Base-by-base conservation (phyloP, 768 basidiomycete species). In the Tricholoma flavovirens region DNA sequence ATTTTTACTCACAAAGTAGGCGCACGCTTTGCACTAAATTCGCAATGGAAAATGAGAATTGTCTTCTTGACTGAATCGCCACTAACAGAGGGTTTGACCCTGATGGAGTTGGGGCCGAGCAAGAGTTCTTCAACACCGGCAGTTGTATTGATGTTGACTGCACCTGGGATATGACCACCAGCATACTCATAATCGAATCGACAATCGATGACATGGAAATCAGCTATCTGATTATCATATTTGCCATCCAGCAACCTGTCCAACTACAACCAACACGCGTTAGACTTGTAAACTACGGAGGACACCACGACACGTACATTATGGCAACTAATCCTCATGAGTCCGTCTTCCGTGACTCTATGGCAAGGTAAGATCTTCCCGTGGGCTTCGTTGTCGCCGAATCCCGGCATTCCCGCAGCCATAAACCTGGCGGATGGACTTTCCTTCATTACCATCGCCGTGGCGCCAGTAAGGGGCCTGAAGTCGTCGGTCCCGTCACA, bases 151-250 rank as follows among this genome's bases (percentile, higher is more conserved):
- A 98, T 84, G 69, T 98, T 98, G 68, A 94, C 77, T 6, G 97
- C 95, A 12, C 93, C 90, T 9, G 83, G 82, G 60, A 98, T 83
- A 73, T 98, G 97, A 0, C 97, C 97, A 8, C 97, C 97, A 49
- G 79, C 77, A 70, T 87, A 98, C 73, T 99, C 97, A 66, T 97
- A 99, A 60, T 93, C 93, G 71, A 98, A 99, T 42, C 97, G 89
- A 70, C 97, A 98, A 73, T 99, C 97, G 62, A 99, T 87, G 56
- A 99, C 73, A 62, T 88, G 80, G 69, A 78, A 97, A 46, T 83
- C 77, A 36, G 79, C 76, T 55, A 96, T 83, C 58, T 80, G 72
- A 17, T 79, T 67, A 51, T 82, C 71, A 70, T 83, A 98, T 60
- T 72, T 77, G 21, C 96, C 95, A 49, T 86, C 82, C 30, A 98